Evolutionary conservation across 306 rosid species (phyloP).

Genomic region (Pueraria montana): DNA sequence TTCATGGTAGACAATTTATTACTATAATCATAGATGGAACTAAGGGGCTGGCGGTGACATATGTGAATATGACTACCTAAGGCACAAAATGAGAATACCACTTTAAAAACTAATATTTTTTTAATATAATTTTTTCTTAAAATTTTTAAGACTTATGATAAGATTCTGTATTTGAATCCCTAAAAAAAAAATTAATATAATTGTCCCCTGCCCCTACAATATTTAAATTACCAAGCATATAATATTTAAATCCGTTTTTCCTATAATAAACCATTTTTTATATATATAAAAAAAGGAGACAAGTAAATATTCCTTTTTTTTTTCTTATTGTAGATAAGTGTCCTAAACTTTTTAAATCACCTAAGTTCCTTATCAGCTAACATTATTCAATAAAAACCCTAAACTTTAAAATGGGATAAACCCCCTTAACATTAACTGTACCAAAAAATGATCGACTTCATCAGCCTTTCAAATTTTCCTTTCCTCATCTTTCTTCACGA

Average conservation of each 20-base stretch:
- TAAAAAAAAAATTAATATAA: background rate
- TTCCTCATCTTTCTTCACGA: background rate
- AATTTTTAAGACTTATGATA: background rate
- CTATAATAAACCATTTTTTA: background rate
- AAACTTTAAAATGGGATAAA: background rate
- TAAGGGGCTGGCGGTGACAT: background rate
- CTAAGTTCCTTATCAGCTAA: background rate
- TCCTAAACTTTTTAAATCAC: background rate
- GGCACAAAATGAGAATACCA: background rate
- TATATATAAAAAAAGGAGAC: too few species aligned
- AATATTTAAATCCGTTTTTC: background rate
- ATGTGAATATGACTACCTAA: background rate
- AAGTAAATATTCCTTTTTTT: too few species aligned
- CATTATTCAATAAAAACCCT: background rate
- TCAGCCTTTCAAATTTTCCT: slow-evolving; percentile 9
- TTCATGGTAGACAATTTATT: too few species aligned
- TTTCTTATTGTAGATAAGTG: too few species aligned
- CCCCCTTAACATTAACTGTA: background rate
- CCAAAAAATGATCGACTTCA: background rate
- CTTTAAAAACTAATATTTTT: background rate
- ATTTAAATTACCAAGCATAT: background rate
- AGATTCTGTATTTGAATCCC: background rate
- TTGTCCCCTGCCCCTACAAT: background rate
- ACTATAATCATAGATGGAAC: background rate
- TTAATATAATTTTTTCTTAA: background rate